phyloP scores from a whole-genome alignment of 495 filamentous ascomycete species.

The Cercophora samala region DNA sequence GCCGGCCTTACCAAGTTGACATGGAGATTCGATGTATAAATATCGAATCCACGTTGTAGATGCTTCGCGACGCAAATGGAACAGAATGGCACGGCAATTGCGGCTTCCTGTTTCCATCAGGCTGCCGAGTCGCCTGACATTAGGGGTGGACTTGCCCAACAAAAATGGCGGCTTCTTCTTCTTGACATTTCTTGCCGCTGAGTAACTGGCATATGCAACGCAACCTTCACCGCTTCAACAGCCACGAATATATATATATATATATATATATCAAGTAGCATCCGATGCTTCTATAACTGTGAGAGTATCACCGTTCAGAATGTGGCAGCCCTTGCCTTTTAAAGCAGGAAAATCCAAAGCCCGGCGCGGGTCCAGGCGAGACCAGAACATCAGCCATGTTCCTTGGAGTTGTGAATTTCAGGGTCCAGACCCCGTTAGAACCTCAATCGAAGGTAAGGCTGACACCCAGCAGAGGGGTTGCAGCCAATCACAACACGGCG shows the following conservation, averaged over 20 bases:
- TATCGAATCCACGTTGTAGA: not conserved
- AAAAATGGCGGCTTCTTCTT: not conserved
- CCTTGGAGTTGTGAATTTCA: not conserved
- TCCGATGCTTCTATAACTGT: not conserved
- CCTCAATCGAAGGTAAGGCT: slow-evolving; percentile 22
- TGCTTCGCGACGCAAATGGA: not conserved
- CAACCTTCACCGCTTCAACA: not conserved
- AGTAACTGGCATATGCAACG: not conserved
- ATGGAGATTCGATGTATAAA: not conserved
- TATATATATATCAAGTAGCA: not conserved
- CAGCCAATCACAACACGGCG: slow-evolving; percentile 19
- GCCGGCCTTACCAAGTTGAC: not conserved
- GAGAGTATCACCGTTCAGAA: not conserved
- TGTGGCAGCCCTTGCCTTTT: not conserved
- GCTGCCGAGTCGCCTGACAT: not conserved
- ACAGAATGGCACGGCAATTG: not conserved
- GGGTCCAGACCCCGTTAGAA: slow-evolving; percentile 20
- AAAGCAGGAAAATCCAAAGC: slow-evolving; percentile 16
- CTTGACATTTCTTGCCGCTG: not conserved
- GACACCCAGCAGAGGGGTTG: slow-evolving; percentile 19
- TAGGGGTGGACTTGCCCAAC: not conserved
- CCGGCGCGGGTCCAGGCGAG: not conserved
- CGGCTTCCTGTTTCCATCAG: not conserved
- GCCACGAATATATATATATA: not conserved
- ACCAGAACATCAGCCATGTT: slow-evolving; percentile 12